Percentiles rank a stretch among this genome's conserved stretches.
These are phyloP conservation scores for Ploettnerulaceae sp. DNA, from an alignment of 2,329 filamentous ascomycete genomes.

Conservation along the genomic window DNA sequence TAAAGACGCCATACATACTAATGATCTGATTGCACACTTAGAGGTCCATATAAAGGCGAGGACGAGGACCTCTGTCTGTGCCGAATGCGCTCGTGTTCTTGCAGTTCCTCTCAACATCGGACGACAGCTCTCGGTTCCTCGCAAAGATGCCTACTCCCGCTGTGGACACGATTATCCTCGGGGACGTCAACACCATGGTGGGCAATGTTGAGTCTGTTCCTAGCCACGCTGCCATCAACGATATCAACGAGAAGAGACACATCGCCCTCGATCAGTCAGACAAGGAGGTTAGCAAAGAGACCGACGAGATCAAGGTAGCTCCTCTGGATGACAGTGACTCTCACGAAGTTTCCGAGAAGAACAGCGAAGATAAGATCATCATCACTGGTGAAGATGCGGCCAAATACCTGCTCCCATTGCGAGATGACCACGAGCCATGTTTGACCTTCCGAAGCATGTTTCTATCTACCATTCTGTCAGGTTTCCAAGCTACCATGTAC, in stretches of 20 bases:
- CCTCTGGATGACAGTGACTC: constrained; percentile 22
- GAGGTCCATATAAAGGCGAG: no score
- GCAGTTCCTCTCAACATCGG: no score
- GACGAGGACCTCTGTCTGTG: no score
- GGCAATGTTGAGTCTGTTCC: constrained; percentile 33
- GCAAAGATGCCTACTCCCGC: constrained; percentile 19
- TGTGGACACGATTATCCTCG: constrained; percentile 27
- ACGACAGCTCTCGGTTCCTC: no score
- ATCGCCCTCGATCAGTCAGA: constrained; percentile 10
- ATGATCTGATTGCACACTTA: no score
- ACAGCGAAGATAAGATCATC: constrained; percentile 41
- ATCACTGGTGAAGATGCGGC: constrained; percentile 48
- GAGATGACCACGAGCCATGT: constrained; percentile 48
- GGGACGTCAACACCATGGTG: constrained; percentile 31
- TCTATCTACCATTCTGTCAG: constrained; percentile 44
- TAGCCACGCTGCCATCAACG: constrained; percentile 30
- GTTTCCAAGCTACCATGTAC: constrained; percentile 50
- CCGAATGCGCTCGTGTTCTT: no score
- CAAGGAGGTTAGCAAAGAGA: constrained; percentile 10
- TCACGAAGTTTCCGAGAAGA: no score
- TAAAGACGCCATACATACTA: no score
- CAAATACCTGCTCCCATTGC: constrained; percentile 43
- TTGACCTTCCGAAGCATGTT: constrained; percentile 51
- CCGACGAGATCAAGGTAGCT: constrained; percentile 24
- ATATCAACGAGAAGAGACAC: constrained; percentile 33